Conservation (phyloP, 2,329 filamentous ascomycete genomes). For the Ophiostoma fasciatum region DNA sequence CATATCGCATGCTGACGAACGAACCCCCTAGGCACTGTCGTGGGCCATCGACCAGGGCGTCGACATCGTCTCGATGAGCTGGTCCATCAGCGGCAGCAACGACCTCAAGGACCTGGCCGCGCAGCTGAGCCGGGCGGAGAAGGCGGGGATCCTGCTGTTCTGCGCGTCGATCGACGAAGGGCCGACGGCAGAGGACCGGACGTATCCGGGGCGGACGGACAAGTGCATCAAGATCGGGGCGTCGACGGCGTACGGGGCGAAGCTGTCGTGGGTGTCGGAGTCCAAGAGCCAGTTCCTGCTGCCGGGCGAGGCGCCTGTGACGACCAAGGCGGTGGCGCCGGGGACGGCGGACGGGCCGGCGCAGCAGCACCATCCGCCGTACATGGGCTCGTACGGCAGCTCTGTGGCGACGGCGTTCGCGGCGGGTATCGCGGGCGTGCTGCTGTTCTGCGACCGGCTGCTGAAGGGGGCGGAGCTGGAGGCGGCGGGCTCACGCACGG, state of each 20-base stretch:
- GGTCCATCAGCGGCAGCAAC: constrained; percentile 3
- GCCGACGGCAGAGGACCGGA: constrained; percentile 1
- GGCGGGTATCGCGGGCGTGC: constrained; percentile 3
- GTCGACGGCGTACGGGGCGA: neutral
- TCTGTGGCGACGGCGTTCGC: constrained; percentile 6
- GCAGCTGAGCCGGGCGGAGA: neutral
- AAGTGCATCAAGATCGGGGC: constrained; percentile 7
- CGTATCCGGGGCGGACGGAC: constrained; percentile 1
- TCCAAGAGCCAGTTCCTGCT: constrained; percentile 5
- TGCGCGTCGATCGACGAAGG: constrained; percentile 6
- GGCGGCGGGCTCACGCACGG: neutral
- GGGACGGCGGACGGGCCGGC: neutral
- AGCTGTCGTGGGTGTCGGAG: constrained; percentile 6
- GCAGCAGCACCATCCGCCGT: neutral
- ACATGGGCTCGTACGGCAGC: constrained; percentile 4
- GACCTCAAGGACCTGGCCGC: neutral
- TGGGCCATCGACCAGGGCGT: constrained; percentile 4
- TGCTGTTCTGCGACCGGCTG: constrained; percentile 5
- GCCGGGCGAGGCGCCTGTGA: constrained; percentile 1
- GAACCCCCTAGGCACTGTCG: constrained; percentile 1
- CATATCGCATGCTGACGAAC: no score
- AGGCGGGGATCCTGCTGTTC: constrained; percentile 3
- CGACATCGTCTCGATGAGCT: constrained; percentile 8
- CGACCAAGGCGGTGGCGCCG: constrained; percentile 47
- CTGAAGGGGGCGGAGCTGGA: neutral